Base-by-base conservation (phyloP, 2,329 filamentous ascomycete genomes). In the Sarocladiaceae sp. region DNA sequence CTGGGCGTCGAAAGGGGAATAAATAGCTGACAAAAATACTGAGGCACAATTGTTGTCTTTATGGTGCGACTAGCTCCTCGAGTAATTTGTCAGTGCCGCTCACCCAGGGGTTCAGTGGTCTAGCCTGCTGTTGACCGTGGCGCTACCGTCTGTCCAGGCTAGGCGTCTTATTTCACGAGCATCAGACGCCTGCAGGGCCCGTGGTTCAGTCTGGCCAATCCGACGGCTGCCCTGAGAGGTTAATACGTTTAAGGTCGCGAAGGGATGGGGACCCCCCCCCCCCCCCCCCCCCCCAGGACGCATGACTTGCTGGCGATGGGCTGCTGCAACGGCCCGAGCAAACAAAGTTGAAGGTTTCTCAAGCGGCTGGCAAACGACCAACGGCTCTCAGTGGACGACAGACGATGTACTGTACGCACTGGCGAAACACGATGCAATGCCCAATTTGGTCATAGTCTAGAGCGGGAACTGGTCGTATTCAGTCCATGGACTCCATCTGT, bases 1-100 rank as follows among this genome's bases (percentile, higher is more conserved):
- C 37, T 41, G 23, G 37, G 37, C 37, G 20, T 21, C n/a, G 37
- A 27, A 35, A 19, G 37, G 37, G 37, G 23, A 9, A 19, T 21
- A 15, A n/a, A 15, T 9, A 15, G 23, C n/a, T 19, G 37, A 41
- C 23, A 41, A 23, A 27, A 41, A 12, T 16, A 7, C 18, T 41
- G 37, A 41, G 37, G 24, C 3, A 15, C n/a, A 16, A 27, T 7
- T 4, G 3, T 9, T 12, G 10, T 16, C 23, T 18, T 10, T 5
- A 4, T 18, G 9, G 3, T 3, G 19, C 11, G 4, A 27, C 6
- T 6, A 12, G 4, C 6, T 41, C 15, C 9, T 29, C 7, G 19
- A 11, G 7, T 16, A 41, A 27, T 41, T 29, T 41, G 37, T 27
- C 34, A 6, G 9, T 13, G 10, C 7, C 18, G 34, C 3, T 15